A percentile compares a stretch with the other conserved stretches of the same genome.
These are phyloP conservation scores for Salix arbutifolia DNA, from an alignment of 345 rosid species.

Conservation along the genomic window DNA sequence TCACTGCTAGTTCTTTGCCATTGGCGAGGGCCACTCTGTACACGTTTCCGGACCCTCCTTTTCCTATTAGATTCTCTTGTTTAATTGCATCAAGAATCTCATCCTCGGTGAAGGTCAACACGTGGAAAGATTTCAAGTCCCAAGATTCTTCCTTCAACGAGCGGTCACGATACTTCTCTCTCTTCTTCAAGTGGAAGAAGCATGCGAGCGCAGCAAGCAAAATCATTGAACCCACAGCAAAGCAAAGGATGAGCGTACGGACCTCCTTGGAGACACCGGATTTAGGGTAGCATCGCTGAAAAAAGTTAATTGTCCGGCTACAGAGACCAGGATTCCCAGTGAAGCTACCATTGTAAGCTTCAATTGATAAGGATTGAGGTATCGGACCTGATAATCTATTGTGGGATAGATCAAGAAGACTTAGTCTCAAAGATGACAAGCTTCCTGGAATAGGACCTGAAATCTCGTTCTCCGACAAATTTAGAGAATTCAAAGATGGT, in stretches of 20 bases:
- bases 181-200: conserved; percentile 51
- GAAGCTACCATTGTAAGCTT: conserved; percentile 74
- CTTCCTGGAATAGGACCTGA: conserved; percentile 63
- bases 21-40: conserved; percentile 59
- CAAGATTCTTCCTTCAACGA: conserved; percentile 70
- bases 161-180: conserved; percentile 41
- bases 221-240: conserved; percentile 43
- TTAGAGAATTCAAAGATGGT: conserved; percentile 63
- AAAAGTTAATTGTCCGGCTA: conserved; percentile 48
- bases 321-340: conserved; percentile 68
- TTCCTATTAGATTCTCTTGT: conserved; percentile 81
- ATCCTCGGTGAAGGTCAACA: conserved; percentile 61
- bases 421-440: conserved; percentile 60
- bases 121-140: conserved; percentile 74
- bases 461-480: conserved; percentile 62
- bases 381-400: conserved; percentile 61
- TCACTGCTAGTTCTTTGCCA: conserved; percentile 81
- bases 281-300: conserved; percentile 44
- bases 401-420: conserved; percentile 77
- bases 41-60: conserved; percentile 85
- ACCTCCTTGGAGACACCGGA: conserved; percentile 42
- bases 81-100: conserved; percentile 84
- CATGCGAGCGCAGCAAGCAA: conserved; percentile 49
- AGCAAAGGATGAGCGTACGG: conserved; percentile 44
- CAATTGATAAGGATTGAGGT: conserved; percentile 59